Evolutionary conservation across 192 early-diverging fungal genomes (phyloP).

Genomic region (Tieghemiomyces parasiticus): DNA sequence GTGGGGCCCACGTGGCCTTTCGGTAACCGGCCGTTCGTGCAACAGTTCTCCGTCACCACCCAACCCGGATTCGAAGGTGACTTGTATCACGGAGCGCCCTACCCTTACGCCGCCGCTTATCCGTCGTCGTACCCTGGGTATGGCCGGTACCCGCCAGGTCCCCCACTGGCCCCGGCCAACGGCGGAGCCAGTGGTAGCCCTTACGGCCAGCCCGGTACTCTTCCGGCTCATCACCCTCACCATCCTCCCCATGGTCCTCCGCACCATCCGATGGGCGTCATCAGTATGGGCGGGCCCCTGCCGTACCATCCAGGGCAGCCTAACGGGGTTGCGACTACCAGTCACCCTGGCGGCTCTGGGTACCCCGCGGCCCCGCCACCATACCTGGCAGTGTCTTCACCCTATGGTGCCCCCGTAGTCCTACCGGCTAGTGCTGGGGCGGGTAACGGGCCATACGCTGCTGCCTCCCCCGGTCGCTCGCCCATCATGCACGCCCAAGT

Average conservation of each 20-base stretch:
- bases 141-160: neutral
- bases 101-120: slow-evolving; percentile 19
- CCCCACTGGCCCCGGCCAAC: neutral
- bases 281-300: slow-evolving; percentile 3
- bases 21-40: slow-evolving; percentile 31
- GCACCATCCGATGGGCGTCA: neutral
- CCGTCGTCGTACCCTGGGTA: neutral
- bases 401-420: neutral
- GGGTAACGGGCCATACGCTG: no score
- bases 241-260: neutral
- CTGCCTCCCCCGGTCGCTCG: neutral
- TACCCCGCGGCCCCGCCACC: neutral
- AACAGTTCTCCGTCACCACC: slow-evolving; percentile 29
- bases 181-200: neutral
- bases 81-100: slow-evolving; percentile 23
- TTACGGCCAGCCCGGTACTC: neutral
- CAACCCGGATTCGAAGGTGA: slow-evolving; percentile 30
- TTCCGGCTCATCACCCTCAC: no score
- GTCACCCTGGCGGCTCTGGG: neutral
- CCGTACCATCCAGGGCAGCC: neutral
- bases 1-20: slow-evolving; percentile 40
- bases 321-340: neutral
- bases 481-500: neutral
- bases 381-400: neutral
- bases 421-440: neutral